Conservation (phyloP, 352 stramenopile species). For the Pythium insidiosum region DNA sequence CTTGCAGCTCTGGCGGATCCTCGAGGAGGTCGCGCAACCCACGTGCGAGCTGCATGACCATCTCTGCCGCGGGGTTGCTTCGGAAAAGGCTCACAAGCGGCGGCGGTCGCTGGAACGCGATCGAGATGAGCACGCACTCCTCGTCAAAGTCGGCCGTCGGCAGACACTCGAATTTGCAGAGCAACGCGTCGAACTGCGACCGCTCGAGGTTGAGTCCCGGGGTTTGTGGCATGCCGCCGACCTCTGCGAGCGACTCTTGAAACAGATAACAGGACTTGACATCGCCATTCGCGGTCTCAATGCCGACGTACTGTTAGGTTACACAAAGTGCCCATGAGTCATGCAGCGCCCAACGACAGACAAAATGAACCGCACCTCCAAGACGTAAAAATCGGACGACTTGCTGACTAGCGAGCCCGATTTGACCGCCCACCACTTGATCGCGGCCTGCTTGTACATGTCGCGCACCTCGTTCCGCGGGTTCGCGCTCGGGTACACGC, state of each 20-base stretch:
- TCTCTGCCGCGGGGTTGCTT: constrained; percentile 76
- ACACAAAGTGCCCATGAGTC: no score
- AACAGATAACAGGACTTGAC: constrained; percentile 83
- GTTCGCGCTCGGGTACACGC: constrained; percentile 69
- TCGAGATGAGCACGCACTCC: constrained; percentile 75
- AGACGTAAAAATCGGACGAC: constrained; percentile 79
- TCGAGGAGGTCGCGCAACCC: constrained; percentile 72
- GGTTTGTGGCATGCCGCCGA: constrained; percentile 77
- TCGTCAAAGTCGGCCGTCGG: constrained; percentile 52
- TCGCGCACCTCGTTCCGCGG: constrained; percentile 54
- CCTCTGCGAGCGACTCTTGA: constrained; percentile 76
- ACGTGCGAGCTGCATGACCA: constrained; percentile 75
- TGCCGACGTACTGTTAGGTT: constrained; percentile 61
- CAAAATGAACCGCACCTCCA: constrained; percentile 47
- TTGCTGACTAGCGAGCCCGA: constrained; percentile 72
- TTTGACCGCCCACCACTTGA: constrained; percentile 88
- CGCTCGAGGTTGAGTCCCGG: constrained; percentile 70
- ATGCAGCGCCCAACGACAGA: no score
- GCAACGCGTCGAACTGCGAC: constrained; percentile 76
- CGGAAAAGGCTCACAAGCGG: constrained; percentile 77
- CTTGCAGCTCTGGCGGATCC: constrained; percentile 66
- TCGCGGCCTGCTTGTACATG: constrained; percentile 80
- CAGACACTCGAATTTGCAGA: constrained; percentile 81
- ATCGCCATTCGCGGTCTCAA: constrained; percentile 62
- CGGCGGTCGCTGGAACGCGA: constrained; percentile 78